phyloP scores from a whole-genome alignment of 2,329 filamentous ascomycete genomes.

The Iodosphaeria phyllophila region DNA sequence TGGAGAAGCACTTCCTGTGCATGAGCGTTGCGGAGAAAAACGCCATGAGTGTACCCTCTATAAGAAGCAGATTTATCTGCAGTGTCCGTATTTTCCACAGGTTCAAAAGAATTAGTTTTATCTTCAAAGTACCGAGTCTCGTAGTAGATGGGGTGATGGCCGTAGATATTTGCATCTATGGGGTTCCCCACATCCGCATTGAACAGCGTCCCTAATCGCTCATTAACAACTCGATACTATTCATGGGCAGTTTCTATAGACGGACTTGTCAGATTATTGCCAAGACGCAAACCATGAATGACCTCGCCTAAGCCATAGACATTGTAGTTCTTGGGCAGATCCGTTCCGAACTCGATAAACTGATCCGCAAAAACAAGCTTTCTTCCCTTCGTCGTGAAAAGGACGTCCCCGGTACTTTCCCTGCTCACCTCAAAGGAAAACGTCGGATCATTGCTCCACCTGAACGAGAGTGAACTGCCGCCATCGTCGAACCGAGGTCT shows the following conservation, averaged over 20 bases:
- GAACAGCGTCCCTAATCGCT: slow-evolving; percentile 25
- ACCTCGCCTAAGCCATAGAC: slow-evolving; percentile 58
- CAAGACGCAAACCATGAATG: slow-evolving; percentile 52
- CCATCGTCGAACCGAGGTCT: slow-evolving; percentile 35
- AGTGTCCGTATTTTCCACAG: slow-evolving; percentile 27
- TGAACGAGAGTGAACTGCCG: slow-evolving; percentile 33
- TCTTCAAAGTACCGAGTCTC: slow-evolving; percentile 62
- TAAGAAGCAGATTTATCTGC: slow-evolving; percentile 34
- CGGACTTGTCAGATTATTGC: slow-evolving; percentile 49
- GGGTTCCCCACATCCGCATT: slow-evolving; percentile 49
- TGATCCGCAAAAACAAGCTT: slow-evolving; percentile 58
- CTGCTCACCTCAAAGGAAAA: slow-evolving; percentile 51
- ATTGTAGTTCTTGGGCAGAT: slow-evolving; percentile 53
- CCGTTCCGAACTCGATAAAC: slow-evolving; percentile 54
- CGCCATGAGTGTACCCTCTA: slow-evolving; percentile 52
- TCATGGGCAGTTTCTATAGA: slow-evolving; percentile 1
- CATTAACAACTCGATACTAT: not conserved
- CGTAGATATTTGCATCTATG: slow-evolving; percentile 53
- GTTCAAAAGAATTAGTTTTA: no score
- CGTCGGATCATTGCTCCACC: slow-evolving; percentile 33
- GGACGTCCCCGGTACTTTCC: slow-evolving; percentile 38
- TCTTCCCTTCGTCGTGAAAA: slow-evolving; percentile 48
- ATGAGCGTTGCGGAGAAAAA: slow-evolving; percentile 62
- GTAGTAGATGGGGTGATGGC: slow-evolving; percentile 59
- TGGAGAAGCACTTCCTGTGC: slow-evolving; percentile 53